Conservation (phyloP, 2,329 filamentous ascomycete species). For the Phaeosphaeriaceae sp. region DNA sequence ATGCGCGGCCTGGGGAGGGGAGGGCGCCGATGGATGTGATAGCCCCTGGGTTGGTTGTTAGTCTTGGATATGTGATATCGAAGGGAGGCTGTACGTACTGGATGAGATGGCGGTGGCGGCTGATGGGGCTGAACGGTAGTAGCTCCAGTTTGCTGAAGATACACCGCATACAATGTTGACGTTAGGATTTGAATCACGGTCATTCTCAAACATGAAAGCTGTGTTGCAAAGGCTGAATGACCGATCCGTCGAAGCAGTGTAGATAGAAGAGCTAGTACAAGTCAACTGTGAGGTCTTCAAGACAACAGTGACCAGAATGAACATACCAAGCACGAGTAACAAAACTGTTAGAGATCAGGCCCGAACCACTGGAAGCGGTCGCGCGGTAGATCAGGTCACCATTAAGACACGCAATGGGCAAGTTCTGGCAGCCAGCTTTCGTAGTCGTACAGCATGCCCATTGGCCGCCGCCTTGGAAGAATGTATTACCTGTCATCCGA, state of each 20-base stretch:
- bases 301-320: not conserved
- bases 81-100: not conserved
- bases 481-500: conserved; percentile 15
- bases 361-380: conserved; percentile 8
- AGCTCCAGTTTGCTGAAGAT: conserved; percentile 30
- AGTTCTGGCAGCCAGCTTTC: conserved; percentile 22
- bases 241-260: conserved; percentile 16
- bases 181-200: conserved; percentile 32
- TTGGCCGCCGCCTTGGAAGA: conserved; percentile 21
- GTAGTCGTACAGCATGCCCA: conserved; percentile 34
- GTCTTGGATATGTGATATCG: too few species aligned
- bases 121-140: conserved; percentile 22
- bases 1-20: not conserved
- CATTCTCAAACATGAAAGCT: conserved; percentile 38
- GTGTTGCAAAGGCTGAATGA: conserved; percentile 38
- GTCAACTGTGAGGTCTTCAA: conserved; percentile 1
- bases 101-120: not conserved
- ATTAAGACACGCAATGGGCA: conserved; percentile 26
- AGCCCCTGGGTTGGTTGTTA: too few species aligned
- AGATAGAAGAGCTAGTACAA: conserved; percentile 19
- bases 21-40: too few species aligned
- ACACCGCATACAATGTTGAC: conserved; percentile 39
- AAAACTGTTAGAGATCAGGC: conserved; percentile 9
- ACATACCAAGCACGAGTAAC: conserved; percentile 19
- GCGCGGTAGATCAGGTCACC: conserved; percentile 30